Evolutionary conservation across 2,329 filamentous ascomycete species (phyloP).

Genomic region (Metarhizium brunneum): DNA sequence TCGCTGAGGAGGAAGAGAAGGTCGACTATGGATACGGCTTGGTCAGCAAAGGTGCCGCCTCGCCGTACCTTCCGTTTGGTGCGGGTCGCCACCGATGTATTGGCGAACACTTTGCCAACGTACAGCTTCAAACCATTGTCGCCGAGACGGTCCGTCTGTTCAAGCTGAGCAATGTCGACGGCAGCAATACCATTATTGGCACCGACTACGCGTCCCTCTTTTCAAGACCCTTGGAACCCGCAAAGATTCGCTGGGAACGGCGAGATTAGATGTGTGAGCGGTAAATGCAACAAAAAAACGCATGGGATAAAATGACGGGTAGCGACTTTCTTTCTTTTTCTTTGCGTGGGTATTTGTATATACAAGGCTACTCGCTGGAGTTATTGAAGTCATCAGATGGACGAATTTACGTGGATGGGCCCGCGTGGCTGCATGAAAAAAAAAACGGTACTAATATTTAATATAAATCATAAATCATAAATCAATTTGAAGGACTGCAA

Average conservation of each 20-base stretch:
- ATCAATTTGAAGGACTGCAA: neutral
- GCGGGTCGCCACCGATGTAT: constrained; percentile 91
- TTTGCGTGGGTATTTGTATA: neutral
- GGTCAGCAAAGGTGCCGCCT: constrained; percentile 81
- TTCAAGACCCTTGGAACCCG: constrained; percentile 62
- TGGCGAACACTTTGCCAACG: constrained; percentile 91
- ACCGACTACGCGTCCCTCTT: constrained; percentile 65
- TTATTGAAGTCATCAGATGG: constrained; percentile 1
- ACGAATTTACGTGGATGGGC: neutral
- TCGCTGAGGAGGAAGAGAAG: constrained; percentile 56
- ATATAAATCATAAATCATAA: neutral
- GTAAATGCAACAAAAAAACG: neutral
- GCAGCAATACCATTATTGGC: constrained; percentile 57
- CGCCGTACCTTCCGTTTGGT: constrained; percentile 89
- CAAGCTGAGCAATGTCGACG: constrained; percentile 68
- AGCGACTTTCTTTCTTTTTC: neutral
- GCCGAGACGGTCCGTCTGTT: constrained; percentile 69
- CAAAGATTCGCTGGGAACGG: constrained; percentile 67
- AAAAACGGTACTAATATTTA: constrained; percentile 5
- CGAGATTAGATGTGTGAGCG: constrained; percentile 31
- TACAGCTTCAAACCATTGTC: constrained; percentile 80
- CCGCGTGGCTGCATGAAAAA: neutral
- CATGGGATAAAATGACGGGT: constrained; percentile 1
- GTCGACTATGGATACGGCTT: constrained; percentile 91
- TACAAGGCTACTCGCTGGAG: constrained; percentile 2